Evolutionary conservation across 257 asterid genomes (phyloP).

Genomic region (Buddleja alternifolia): DNA sequence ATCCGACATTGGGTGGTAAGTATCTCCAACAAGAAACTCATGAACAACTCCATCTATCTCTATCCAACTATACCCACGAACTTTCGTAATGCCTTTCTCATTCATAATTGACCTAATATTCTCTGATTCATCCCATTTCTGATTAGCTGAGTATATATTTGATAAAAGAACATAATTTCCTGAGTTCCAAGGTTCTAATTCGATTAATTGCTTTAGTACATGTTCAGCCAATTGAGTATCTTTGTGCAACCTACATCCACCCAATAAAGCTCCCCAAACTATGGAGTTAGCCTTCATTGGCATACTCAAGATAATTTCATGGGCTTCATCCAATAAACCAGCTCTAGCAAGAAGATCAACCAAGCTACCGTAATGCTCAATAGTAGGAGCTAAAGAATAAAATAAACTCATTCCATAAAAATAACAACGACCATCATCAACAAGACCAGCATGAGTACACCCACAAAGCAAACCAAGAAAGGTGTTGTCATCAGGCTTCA

Average conservation of each 20-base stretch:
- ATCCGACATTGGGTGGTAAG: neutral
- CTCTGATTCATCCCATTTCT: neutral
- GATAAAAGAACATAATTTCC: neutral
- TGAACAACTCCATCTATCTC: neutral
- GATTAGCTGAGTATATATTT: neutral
- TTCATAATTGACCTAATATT: neutral
- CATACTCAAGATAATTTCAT: neutral
- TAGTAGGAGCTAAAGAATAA: neutral
- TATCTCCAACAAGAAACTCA: neutral
- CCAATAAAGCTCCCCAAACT: neutral
- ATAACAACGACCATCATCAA: neutral
- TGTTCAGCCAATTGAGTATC: slow-evolving; percentile 26
- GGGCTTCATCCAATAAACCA: neutral
- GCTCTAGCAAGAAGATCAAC: neutral
- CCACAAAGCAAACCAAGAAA: slow-evolving; percentile 46
- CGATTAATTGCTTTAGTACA: neutral
- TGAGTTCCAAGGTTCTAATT: neutral
- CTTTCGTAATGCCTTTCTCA: neutral
- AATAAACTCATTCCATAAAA: neutral
- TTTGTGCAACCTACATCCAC: slow-evolving; percentile 28
- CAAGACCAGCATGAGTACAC: neutral
- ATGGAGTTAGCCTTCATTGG: neutral
- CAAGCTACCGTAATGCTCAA: neutral
- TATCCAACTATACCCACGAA: neutral
- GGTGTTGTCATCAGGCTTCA: slow-evolving; percentile 42